Percentiles rank a stretch among this genome's conserved stretches.
phyloP scores from a whole-genome alignment of 2,329 filamentous ascomycete species.

The Ophiostoma ips region DNA sequence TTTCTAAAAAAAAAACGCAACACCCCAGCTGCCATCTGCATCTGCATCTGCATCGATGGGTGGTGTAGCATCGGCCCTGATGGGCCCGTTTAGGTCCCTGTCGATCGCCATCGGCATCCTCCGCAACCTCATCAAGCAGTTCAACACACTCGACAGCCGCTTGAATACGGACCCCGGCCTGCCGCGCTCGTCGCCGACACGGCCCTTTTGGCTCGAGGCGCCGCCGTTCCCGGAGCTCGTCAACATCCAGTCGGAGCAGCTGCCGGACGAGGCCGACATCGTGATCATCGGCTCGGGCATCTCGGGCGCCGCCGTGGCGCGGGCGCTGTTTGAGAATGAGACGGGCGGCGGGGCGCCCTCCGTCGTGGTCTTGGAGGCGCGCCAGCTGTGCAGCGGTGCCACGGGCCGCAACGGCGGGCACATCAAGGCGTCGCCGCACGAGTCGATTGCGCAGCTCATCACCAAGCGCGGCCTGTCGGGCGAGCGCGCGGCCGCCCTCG shows the following conservation, averaged over 20 bases:
- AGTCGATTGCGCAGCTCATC: constrained; percentile 25
- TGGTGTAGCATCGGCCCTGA: background rate
- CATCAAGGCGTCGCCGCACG: constrained; percentile 31
- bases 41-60: too few species aligned
- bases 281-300: constrained; percentile 43
- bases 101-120: background rate
- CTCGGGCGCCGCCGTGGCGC: constrained; percentile 28
- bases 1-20: too few species aligned
- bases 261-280: constrained; percentile 30
- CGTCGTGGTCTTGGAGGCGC: constrained; percentile 36
- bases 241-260: constrained; percentile 17
- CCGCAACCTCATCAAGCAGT: background rate
- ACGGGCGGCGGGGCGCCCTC: background rate
- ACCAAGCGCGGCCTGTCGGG: constrained; percentile 16
- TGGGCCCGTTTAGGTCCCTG: background rate
- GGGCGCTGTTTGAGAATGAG: background rate
- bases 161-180: constrained; percentile 1
- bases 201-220: constrained; percentile 8
- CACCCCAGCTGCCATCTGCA: too few species aligned
- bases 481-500: constrained; percentile 26
- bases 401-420: constrained; percentile 40
- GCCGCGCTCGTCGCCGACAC: constrained; percentile 2
- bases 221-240: constrained; percentile 10
- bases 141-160: background rate
- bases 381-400: constrained; percentile 34